Evolutionary conservation across 768 basidiomycete genomes (phyloP).

Genomic region (Naganishia antarctica): DNA sequence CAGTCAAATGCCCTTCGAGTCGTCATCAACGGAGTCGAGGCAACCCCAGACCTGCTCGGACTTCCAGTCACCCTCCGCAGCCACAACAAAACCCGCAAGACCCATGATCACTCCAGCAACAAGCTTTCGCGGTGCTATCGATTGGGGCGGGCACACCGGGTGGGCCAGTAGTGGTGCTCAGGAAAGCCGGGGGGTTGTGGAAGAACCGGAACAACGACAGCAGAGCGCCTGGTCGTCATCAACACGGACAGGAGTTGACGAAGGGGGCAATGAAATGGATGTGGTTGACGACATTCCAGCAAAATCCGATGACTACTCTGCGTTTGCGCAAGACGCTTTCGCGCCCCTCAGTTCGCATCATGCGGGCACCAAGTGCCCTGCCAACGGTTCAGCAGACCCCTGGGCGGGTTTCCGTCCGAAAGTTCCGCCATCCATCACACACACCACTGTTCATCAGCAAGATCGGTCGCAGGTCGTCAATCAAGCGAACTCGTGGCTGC

Average conservation of each 20-base stretch:
- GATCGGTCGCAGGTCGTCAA: constrained; percentile 1
- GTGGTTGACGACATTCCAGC: background rate
- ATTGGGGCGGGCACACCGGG: background rate
- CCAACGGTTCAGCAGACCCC: background rate
- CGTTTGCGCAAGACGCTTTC: constrained; percentile 16
- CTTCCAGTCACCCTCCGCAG: background rate
- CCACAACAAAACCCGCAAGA: constrained; percentile 5
- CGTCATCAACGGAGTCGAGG: background rate
- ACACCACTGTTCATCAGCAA: background rate
- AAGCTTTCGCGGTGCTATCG: constrained; percentile 1
- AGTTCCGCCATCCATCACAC: background rate
- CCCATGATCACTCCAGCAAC: constrained; percentile 7
- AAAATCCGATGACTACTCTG: constrained; percentile 12
- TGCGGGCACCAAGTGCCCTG: background rate
- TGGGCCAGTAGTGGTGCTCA: background rate
- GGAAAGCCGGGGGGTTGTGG: too few relatives aligned
- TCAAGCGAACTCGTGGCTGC: background rate
- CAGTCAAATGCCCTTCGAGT: background rate
- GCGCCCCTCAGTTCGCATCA: background rate
- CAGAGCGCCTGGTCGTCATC: too few relatives aligned
- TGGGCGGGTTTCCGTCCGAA: constrained; percentile 10
- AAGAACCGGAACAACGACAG: background rate
- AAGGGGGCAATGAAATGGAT: background rate
- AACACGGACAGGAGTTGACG: background rate
- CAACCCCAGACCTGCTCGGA: background rate